Percentiles rank a stretch among this genome's conserved stretches.
phyloP scores from a whole-genome alignment of 495 filamentous ascomycete genomes.

The Penicillium egyptiacum region DNA sequence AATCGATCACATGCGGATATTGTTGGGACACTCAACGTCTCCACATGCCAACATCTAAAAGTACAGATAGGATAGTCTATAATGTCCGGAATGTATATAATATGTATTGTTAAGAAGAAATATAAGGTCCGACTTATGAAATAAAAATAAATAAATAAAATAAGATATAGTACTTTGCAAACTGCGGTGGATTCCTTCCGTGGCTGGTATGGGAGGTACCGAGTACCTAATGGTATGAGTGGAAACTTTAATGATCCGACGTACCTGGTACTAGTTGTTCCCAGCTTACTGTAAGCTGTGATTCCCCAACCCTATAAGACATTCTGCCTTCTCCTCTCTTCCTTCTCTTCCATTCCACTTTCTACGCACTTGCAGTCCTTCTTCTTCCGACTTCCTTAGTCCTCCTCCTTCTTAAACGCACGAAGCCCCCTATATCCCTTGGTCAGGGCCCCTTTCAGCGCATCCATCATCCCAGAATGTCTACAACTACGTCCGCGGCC shows the following conservation, averaged over 20 bases:
- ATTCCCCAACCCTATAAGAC: constrained; percentile 26
- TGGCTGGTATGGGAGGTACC: constrained; percentile 30
- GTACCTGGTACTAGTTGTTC: constrained; percentile 13
- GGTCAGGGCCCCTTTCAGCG: constrained; percentile 79
- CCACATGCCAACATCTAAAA: constrained; percentile 16
- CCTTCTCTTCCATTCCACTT: constrained; percentile 17
- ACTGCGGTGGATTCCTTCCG: constrained; percentile 9
- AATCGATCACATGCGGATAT: constrained; percentile 28
- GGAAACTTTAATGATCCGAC: constrained; percentile 18
- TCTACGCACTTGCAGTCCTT: constrained; percentile 10
- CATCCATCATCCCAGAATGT: constrained; percentile 49
- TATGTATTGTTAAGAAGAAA: not conserved
- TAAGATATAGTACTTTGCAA: not conserved
- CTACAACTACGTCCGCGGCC: constrained; percentile 54
- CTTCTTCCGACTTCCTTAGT: constrained; percentile 15
- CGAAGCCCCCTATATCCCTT: constrained; percentile 84
- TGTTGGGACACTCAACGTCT: constrained; percentile 33
- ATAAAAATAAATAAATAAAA: not conserved
- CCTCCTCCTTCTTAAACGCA: constrained; percentile 46
- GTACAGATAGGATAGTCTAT: not conserved
- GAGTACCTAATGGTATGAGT: constrained; percentile 30
- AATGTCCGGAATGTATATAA: not conserved
- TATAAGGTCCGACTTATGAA: not conserved
- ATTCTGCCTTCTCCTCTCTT: constrained; percentile 13
- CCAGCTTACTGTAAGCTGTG: constrained; percentile 16